Evolutionary conservation across 495 filamentous ascomycete species (phyloP), one percentile per base, ranked within the genome.

Genomic region (Aspergillus coremiiformis): DNA sequence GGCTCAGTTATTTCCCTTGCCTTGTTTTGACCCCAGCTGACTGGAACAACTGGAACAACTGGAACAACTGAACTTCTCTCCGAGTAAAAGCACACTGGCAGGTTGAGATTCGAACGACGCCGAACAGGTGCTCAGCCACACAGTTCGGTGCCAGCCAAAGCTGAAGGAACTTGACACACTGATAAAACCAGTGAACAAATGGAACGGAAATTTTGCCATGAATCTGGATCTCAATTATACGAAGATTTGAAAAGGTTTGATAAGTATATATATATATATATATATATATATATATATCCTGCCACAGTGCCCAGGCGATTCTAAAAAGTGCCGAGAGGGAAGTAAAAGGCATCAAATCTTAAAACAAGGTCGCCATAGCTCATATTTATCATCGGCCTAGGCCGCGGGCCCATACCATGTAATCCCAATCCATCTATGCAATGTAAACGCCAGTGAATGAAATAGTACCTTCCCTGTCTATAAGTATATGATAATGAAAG

Each of bases 361-460:
- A 14, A 12, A 35, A 35, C n/a, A 35, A 35, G 1, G 32, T n/a
- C 5, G 32, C 6, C 32, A 35, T 35, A n/a, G 5, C 17, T 41
- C 37, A 41, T 41, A 17, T 6, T 20, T 41, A n/a, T 39, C 37
- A 41, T 41, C 37, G 9, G 37, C 19, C 19, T 3, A 17, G 1
- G 17, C 17, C 37, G 19, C 21, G n/a, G n/a, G n/a, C 15, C 19
- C 37, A 41, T 21, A 41, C 15, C 3, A 20, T 41, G 17, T 21
- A 11, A 41, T 1, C 37, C 37, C 51, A 44, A 41, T 51, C 48
- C 52, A 35, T 58, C 56, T 58, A 54, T 52, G 23, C 42, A 26
- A 29, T 44, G 19, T 39, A 52, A 54, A 55, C 56, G 48, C 52
- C 52, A 35, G 27, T 49, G 20, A 49, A 49, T 7, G 39, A 48